Percentiles rank a stretch among this genome's conserved stretches.
phyloP scores from a whole-genome alignment of 192 early-diverging fungal genomes.

The Coemansia sp. region DNA sequence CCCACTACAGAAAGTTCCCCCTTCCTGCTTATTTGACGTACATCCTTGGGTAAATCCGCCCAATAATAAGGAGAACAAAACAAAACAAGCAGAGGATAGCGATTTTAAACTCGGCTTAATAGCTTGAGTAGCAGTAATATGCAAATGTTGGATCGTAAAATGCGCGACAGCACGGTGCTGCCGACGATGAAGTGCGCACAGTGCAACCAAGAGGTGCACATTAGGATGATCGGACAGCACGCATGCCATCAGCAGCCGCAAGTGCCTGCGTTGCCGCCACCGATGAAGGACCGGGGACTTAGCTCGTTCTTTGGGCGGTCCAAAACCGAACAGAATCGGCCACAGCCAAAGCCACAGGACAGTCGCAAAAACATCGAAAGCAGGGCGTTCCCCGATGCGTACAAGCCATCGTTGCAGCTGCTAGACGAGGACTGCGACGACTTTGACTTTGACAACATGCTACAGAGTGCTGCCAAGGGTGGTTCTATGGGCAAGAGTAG shows the following conservation, averaged over 20 bases:
- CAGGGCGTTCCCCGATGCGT: constrained; percentile 30
- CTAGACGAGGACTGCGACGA: constrained; percentile 40
- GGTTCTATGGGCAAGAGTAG: constrained; percentile 11
- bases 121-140: too few species aligned
- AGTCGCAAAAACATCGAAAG: constrained; percentile 25
- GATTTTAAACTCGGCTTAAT: too few species aligned
- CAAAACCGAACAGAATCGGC: constrained; percentile 2
- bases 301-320: constrained; percentile 44
- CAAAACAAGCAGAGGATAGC: background rate
- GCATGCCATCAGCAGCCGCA: constrained; percentile 35
- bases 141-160: constrained; percentile 32
- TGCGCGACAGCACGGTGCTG: constrained; percentile 51
- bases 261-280: constrained; percentile 15
- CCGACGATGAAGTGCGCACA: constrained; percentile 55
- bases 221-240: constrained; percentile 49
- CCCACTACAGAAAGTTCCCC: background rate
- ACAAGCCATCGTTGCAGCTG: constrained; percentile 43
- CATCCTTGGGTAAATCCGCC: background rate
- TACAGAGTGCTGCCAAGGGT: constrained; percentile 32
- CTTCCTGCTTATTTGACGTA: background rate
- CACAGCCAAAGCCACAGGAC: background rate
- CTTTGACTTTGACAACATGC: constrained; percentile 50
- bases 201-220: constrained; percentile 54
- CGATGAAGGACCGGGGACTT: constrained; percentile 20
- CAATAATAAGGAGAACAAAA: background rate